Conservation (phyloP, 139 green algal genomes). For the Coelastrella sp. region DNA sequence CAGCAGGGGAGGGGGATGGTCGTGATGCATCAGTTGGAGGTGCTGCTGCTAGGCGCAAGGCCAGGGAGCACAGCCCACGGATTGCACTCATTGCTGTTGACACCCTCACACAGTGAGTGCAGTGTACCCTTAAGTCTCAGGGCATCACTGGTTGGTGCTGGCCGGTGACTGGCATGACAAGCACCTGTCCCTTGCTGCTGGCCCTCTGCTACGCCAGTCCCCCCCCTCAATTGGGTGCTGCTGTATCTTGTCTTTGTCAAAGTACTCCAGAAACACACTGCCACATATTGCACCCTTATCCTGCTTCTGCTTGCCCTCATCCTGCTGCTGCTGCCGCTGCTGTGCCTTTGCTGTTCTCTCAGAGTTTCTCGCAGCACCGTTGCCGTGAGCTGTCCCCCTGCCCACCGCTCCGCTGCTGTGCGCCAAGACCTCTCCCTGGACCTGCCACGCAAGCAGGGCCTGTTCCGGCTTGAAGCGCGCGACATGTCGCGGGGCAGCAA, state of each 20-base stretch:
- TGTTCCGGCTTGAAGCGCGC: slow-evolving; percentile 50
- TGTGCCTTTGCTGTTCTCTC: background rate
- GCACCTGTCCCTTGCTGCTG: too few species aligned
- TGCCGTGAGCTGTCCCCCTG: background rate
- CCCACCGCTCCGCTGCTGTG: slow-evolving; percentile 6
- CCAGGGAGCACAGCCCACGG: background rate
- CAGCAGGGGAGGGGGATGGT: background rate
- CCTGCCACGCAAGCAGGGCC: slow-evolving; percentile 57
- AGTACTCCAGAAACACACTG: background rate
- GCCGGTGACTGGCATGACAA: too few species aligned
- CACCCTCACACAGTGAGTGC: slow-evolving; percentile 3
- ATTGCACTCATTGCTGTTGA: slow-evolving; percentile 17
- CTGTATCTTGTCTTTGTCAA: too few species aligned
- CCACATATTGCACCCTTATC: background rate
- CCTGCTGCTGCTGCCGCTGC: background rate
- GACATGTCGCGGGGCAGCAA: background rate
- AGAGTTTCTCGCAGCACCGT: background rate
- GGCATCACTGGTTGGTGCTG: too few species aligned
- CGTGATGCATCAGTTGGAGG: background rate
- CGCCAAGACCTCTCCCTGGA: slow-evolving; percentile 43
- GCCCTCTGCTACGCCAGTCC: too few species aligned
- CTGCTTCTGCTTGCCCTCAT: background rate
- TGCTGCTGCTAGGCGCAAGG: background rate
- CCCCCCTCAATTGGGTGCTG: too few species aligned
- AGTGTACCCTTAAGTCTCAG: background rate